phyloP scores from a whole-genome alignment of 108 stramenopile species.

The Skeletonema menzelii region DNA sequence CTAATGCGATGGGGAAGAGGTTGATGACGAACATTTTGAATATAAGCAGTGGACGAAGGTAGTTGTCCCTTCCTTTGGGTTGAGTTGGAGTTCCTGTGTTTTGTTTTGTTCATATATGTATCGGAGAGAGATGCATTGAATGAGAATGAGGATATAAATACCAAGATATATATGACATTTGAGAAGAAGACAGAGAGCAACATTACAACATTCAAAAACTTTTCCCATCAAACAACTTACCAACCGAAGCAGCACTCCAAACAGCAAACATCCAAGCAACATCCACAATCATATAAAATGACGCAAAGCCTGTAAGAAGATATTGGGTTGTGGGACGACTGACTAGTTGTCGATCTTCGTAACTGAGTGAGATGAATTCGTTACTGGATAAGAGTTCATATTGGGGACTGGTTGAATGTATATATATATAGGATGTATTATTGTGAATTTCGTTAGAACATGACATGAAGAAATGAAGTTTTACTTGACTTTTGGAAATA shows the following conservation, averaged over 20 bases:
- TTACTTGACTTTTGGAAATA: background rate
- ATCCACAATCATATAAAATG: background rate
- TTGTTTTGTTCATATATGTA: background rate
- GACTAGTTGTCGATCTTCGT: background rate
- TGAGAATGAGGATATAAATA: no score
- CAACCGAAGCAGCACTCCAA: conserved; percentile 1
- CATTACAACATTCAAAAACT: no score
- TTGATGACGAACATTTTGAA: conserved; percentile 13
- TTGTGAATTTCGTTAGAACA: no score
- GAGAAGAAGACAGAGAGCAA: no score
- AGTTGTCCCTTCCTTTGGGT: background rate
- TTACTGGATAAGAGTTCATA: background rate
- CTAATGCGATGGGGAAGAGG: conserved; percentile 13
- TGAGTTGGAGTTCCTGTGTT: conserved; percentile 12
- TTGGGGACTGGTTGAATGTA: background rate
- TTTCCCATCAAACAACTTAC: background rate
- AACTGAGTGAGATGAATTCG: background rate
- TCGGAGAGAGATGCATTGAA: no score
- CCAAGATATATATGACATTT: no score
- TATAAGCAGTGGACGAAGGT: background rate
- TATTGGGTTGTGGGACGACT: background rate
- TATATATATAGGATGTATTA: no score
- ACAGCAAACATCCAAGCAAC: conserved; percentile 5
- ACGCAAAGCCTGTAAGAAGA: background rate
- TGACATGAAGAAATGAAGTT: background rate